Conservation (phyloP, 352 stramenopile species). For the Phytophthora uliginosa region DNA sequence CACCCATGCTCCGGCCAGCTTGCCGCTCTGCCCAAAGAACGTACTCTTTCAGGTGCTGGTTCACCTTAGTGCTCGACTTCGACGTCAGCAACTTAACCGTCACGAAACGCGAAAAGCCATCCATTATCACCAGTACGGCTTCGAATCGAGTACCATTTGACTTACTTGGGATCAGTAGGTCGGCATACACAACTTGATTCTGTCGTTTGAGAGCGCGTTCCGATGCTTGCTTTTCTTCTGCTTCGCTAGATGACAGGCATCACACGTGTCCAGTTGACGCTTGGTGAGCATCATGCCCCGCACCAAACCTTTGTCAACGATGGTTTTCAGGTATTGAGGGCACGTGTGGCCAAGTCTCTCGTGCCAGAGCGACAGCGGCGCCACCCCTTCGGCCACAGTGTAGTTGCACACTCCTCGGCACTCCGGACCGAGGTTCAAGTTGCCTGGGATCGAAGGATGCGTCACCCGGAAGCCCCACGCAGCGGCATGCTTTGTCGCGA, state of each 20-base stretch:
- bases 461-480: neutral
- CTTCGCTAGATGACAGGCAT: neutral
- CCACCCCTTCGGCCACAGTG: neutral
- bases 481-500: neutral
- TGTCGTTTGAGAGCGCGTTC: neutral
- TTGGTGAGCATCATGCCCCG: neutral
- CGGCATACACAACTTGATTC: neutral
- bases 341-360: neutral
- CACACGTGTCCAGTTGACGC: neutral
- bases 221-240: neutral
- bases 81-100: too few relatives aligned
- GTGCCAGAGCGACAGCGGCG: neutral
- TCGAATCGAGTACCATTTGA: neutral
- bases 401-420: neutral
- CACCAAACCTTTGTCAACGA: neutral
- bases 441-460: neutral
- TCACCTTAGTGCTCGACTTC: too few relatives aligned
- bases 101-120: too few relatives aligned
- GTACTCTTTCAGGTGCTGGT: too few relatives aligned
- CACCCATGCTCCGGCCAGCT: too few relatives aligned
- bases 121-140: too few relatives aligned
- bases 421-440: too few relatives aligned
- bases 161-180: neutral
- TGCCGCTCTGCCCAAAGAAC: too few relatives aligned
- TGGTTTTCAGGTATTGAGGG: neutral